Base-by-base conservation (phyloP, 2,329 filamentous ascomycete genomes). In the Fusarium pseudograminearum region DNA sequence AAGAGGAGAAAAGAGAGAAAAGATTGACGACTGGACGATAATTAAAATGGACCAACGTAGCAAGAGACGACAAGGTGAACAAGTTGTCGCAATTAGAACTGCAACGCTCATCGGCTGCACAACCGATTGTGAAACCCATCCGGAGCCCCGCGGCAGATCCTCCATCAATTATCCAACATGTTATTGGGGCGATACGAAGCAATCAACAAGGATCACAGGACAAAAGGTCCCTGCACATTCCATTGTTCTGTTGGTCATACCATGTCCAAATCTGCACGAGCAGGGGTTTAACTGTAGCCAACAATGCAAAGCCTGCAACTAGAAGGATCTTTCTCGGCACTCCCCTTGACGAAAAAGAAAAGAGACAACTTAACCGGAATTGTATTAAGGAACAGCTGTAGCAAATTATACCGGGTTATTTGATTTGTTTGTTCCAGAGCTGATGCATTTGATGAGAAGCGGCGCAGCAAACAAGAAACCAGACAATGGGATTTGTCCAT, bases 71-170 rank as follows among this genome's bases (percentile, higher is more conserved):
- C 33, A 52, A 30, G 48, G 18, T 20, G 1, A 28, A 40, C 24
- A 52, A 40, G 48, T 52, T 30, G 34, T 41, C 48, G 26, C n/a
- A 46, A 31, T 46, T 31, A 46, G 12, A 46, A 46, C 18, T 46
- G 44, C n/a, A 46, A 46, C 44, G 4, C 31, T 24, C 24, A 30
- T 52, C 48, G 48, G 48, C 48, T 52, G 38, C 51, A 54, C 28
- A 54, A 33, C 38, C 38, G 51, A 45, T 45, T 54, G 15, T 52
- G 48, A 52, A 52, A 52, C 48, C 48, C 34, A 40, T 18, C 48
- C 48, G 48, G 48, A 18, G 14, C 10, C 26, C 48, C 48, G 24
- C 48, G 33, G 24, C 11, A 30, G 36, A 41, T 52, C 48, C 34
- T 41, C 24, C 12, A 51, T 22, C 16, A 40, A 40, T 6, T 16